Conservation (phyloP, 805 yeast genomes). For the Ogataea glucozyma region DNA sequence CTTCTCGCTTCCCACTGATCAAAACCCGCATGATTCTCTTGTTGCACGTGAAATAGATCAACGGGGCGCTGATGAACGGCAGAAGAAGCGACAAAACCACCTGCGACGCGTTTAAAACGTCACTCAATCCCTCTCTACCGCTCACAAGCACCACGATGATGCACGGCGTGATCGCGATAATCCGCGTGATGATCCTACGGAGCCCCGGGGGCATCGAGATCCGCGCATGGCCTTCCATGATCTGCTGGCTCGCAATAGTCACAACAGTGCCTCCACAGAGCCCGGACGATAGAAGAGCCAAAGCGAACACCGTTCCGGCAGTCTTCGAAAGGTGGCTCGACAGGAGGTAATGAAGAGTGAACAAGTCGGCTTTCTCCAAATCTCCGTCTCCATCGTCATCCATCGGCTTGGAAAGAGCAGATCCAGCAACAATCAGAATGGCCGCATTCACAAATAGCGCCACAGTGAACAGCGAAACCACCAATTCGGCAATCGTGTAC, state of each 20-base stretch:
- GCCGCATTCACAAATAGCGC: constrained; percentile 94
- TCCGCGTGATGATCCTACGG: constrained; percentile 75
- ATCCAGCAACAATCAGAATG: constrained; percentile 87
- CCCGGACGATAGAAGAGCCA: constrained; percentile 88
- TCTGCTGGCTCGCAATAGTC: constrained; percentile 92
- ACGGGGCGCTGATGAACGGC: constrained; percentile 87
- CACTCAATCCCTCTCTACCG: constrained; percentile 81
- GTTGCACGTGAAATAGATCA: constrained; percentile 76
- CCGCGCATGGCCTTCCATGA: constrained; percentile 81
- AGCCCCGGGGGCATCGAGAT: constrained; percentile 84
- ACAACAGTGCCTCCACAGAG: constrained; percentile 94
- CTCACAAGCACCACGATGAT: constrained; percentile 66
- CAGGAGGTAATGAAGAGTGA: constrained; percentile 74
- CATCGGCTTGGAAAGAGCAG: constrained; percentile 57
- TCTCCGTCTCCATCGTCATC: constrained; percentile 52
- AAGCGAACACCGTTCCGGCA: constrained; percentile 86
- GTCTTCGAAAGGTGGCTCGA: constrained; percentile 71
- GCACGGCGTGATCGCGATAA: constrained; percentile 86
- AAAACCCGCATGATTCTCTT: constrained; percentile 42
- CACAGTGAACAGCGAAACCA: constrained; percentile 78
- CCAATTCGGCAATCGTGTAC: constrained; percentile 79
- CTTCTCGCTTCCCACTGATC: constrained; percentile 14
- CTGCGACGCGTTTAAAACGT: constrained; percentile 76
- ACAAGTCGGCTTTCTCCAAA: constrained; percentile 76
- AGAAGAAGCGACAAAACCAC: constrained; percentile 77